Evolutionary conservation across 129 eudicot genomes (phyloP).

Genomic region (Saussurea involucrata): DNA sequence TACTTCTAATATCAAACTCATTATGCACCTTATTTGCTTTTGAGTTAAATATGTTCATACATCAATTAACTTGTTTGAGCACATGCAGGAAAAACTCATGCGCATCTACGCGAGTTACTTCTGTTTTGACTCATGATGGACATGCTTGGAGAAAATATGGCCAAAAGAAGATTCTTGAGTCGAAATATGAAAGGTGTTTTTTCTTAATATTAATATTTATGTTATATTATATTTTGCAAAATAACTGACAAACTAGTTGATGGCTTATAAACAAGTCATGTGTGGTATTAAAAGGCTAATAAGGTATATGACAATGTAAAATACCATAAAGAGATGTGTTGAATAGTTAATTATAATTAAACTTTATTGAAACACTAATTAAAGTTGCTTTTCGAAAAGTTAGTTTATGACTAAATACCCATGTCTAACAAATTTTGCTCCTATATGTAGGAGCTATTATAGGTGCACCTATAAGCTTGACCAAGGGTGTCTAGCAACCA

Average conservation of each 20-base stretch:
- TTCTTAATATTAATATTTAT: background rate
- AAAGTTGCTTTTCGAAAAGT: background rate
- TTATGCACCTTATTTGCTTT: too few relatives aligned
- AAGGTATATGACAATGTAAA: background rate
- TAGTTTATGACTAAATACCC: too few relatives aligned
- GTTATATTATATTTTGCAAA: background rate
- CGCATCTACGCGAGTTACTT: conserved; percentile 24
- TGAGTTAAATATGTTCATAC: background rate
- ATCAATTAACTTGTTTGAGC: background rate
- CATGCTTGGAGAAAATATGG: conserved; percentile 85
- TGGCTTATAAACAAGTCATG: too few relatives aligned
- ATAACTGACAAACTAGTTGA: too few relatives aligned
- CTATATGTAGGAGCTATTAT: conserved; percentile 45
- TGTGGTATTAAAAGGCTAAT: background rate
- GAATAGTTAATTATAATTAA: too few relatives aligned
- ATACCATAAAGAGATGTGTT: too few relatives aligned
- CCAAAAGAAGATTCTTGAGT: conserved; percentile 48
- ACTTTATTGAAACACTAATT: background rate
- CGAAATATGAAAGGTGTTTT: conserved; percentile 59
- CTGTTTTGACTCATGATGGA: conserved; percentile 42
- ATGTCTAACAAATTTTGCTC: background rate
- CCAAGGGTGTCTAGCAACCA: conserved; percentile 44
- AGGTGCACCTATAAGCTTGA: conserved; percentile 51
- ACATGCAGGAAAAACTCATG: conserved; percentile 38
- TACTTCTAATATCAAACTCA: too few relatives aligned